These are phyloP conservation scores for Pachyrhizus erosus DNA, from an alignment of 306 rosid genomes.

Conservation along the genomic window DNA sequence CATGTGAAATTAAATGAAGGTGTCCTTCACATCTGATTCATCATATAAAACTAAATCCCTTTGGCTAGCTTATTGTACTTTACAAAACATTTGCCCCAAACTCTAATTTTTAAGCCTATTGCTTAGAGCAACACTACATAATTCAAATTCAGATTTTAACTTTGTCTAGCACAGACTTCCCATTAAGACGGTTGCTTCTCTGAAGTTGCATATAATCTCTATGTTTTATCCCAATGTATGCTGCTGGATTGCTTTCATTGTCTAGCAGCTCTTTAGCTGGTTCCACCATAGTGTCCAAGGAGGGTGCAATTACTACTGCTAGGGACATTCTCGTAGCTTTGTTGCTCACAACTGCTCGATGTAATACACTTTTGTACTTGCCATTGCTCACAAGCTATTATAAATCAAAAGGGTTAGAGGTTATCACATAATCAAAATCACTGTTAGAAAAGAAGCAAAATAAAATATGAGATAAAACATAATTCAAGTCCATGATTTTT, in stretches of 20 bases:
- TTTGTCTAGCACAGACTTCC: constrained; percentile 47
- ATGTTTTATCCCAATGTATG: constrained; percentile 49
- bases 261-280: constrained; percentile 56
- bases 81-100: neutral
- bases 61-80: neutral
- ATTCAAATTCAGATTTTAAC: constrained; percentile 46
- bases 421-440: neutral
- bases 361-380: constrained; percentile 58
- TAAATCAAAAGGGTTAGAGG: neutral
- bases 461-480: too few relatives aligned
- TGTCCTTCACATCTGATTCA: too few relatives aligned
- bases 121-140: constrained; percentile 1
- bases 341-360: constrained; percentile 55
- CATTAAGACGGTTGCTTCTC: constrained; percentile 38
- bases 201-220: constrained; percentile 53
- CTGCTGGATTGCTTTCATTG: constrained; percentile 43
- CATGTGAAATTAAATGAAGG: too few relatives aligned
- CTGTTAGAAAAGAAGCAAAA: neutral
- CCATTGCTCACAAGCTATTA: constrained; percentile 59
- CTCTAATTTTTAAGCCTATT: neutral
- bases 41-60: neutral
- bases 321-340: constrained; percentile 59
- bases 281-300: constrained; percentile 53
- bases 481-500: too few relatives aligned
- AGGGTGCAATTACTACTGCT: constrained; percentile 55